These are phyloP conservation scores for Calvatia gigantea DNA, from an alignment of 768 basidiomycete species.

Conservation along the genomic window DNA sequence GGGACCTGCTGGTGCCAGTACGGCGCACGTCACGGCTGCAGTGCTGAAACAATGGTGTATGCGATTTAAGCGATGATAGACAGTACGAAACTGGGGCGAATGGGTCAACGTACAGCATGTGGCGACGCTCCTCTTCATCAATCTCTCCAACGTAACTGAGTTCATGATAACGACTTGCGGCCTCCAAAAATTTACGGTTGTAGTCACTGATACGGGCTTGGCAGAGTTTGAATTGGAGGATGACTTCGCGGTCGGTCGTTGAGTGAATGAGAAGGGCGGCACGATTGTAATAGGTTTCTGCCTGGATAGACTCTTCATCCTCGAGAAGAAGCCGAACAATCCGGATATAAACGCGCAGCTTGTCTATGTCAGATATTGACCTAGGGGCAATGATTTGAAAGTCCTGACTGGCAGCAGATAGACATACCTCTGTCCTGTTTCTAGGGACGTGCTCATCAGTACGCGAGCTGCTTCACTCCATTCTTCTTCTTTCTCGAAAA, in stretches of 20 bases:
- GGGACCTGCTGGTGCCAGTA: conserved; percentile 95
- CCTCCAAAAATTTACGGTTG: conserved; percentile 89
- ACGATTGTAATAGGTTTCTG: conserved; percentile 97
- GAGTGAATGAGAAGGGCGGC: conserved; percentile 87
- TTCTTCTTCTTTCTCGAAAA: conserved; percentile 86
- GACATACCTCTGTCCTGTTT: conserved; percentile 79
- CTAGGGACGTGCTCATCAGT: conserved; percentile 88
- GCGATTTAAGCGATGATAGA: conserved; percentile 1
- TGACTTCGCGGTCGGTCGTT: conserved; percentile 72
- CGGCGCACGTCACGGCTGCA: conserved; percentile 93
- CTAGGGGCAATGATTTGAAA: conserved; percentile 28
- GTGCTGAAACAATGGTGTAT: conserved; percentile 45
- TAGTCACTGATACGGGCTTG: conserved; percentile 96
- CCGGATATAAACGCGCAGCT: conserved; percentile 86
- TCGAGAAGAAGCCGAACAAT: conserved; percentile 93
- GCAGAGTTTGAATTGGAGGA: conserved; percentile 84
- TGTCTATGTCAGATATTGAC: conserved; percentile 74
- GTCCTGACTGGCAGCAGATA: conserved; percentile 4
- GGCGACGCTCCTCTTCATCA: conserved; percentile 88
- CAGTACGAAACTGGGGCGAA: not conserved
- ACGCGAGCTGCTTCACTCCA: conserved; percentile 93
- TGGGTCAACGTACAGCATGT: conserved; percentile 71
- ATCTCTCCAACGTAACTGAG: conserved; percentile 88
- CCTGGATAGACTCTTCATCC: conserved; percentile 94
- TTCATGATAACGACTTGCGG: conserved; percentile 92